Evolutionary conservation across 345 rosid species (phyloP).

Genomic region (Triadica sebifera): DNA sequence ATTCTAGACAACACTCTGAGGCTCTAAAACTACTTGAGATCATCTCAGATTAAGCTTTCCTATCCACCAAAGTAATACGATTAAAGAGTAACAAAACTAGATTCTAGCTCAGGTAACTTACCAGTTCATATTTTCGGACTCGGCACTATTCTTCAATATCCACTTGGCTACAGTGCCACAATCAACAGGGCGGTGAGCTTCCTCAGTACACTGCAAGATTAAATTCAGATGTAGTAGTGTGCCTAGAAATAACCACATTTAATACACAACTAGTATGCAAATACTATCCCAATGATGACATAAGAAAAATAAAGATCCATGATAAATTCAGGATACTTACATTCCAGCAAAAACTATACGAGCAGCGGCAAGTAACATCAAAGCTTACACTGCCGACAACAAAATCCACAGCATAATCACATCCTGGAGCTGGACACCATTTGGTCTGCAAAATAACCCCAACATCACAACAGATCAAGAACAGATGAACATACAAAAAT

Average conservation of each 20-base stretch:
- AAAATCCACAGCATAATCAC: constrained; percentile 92
- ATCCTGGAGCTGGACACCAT: constrained; percentile 99
- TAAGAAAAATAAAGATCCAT: not conserved
- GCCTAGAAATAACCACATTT: not conserved
- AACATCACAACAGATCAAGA: not conserved
- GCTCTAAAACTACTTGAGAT: not conserved
- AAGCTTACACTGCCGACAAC: constrained; percentile 70
- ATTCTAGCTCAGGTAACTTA: constrained; percentile 17
- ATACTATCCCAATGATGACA: not conserved
- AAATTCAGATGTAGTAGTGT: not conserved
- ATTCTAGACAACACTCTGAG: not conserved
- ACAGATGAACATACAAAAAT: not conserved
- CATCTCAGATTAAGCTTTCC: not conserved
- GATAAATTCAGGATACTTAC: constrained; percentile 39
- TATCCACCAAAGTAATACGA: not conserved
- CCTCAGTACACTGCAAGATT: constrained; percentile 78
- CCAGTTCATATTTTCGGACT: constrained; percentile 99
- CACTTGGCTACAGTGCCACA: constrained; percentile 87
- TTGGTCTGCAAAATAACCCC: constrained; percentile 61
- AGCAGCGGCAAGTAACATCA: constrained; percentile 80
- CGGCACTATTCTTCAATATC: constrained; percentile 93
- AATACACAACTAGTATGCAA: not conserved
- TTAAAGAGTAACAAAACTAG: not conserved
- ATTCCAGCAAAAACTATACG: constrained; percentile 87
- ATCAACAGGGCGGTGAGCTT: constrained; percentile 98